Percentiles rank a stretch among this genome's conserved stretches.
These are phyloP conservation scores for Chlorella sp. DNA, from an alignment of 139 green algal genomes.

Conservation along the genomic window DNA sequence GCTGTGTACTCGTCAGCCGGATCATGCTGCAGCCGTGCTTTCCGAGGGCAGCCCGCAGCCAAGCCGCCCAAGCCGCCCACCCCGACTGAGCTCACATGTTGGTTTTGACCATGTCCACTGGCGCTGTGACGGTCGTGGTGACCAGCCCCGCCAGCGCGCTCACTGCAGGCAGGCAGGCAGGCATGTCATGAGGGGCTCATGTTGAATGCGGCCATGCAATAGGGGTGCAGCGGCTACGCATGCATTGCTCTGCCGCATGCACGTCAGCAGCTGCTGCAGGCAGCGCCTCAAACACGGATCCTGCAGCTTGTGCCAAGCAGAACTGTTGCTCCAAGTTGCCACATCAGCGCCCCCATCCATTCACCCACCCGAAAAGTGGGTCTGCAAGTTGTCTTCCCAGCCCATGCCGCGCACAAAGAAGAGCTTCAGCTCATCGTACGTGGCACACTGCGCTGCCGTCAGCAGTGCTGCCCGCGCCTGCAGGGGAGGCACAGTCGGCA, in stretches of 20 bases:
- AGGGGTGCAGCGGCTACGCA: too few relatives aligned
- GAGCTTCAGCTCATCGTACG: slow-evolving; percentile 87
- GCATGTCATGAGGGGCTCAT: too few relatives aligned
- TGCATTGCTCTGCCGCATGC: not conserved
- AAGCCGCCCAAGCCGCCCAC: too few relatives aligned
- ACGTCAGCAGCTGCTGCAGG: too few relatives aligned
- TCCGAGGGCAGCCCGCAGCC: too few relatives aligned
- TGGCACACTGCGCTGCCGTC: slow-evolving; percentile 85
- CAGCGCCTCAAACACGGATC: too few relatives aligned
- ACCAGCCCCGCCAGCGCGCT: slow-evolving; percentile 86
- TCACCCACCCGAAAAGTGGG: slow-evolving; percentile 62
- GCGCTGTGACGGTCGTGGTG: slow-evolving; percentile 89
- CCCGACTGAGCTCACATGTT: not conserved
- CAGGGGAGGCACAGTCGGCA: not conserved
- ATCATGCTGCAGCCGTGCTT: too few relatives aligned
- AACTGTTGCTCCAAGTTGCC: too few relatives aligned
- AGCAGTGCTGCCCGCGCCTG: slow-evolving; percentile 76
- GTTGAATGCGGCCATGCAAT: too few relatives aligned
- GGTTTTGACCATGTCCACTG: slow-evolving; percentile 92
- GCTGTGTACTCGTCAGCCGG: too few relatives aligned
- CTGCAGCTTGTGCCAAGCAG: too few relatives aligned
- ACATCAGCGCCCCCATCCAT: too few relatives aligned
- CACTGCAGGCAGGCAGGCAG: slow-evolving; percentile 26
- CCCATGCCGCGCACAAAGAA: slow-evolving; percentile 53
- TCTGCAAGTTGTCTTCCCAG: slow-evolving; percentile 61